These are phyloP conservation scores for Aspergillus niger DNA, from an alignment of 2,329 filamentous ascomycete genomes.

Conservation along the genomic window DNA sequence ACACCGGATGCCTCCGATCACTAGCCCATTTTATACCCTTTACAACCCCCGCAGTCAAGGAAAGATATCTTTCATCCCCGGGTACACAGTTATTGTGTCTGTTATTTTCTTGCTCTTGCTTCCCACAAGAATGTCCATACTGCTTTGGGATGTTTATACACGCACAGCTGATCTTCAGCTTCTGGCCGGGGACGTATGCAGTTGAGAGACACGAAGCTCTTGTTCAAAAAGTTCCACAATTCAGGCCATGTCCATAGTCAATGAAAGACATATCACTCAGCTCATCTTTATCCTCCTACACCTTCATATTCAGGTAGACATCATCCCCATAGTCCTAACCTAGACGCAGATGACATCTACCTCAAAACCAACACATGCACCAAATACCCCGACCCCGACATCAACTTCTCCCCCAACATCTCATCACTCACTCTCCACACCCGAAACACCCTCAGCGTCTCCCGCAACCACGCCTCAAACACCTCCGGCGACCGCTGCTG, in stretches of 20 bases:
- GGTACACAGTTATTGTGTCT: neutral
- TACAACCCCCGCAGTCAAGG: neutral
- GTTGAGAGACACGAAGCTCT: too few relatives aligned
- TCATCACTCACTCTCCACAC: conserved; percentile 75
- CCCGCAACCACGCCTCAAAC: conserved; percentile 76
- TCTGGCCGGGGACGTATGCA: neutral
- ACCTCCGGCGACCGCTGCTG: conserved; percentile 84
- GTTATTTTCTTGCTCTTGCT: neutral
- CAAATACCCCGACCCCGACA: conserved; percentile 71
- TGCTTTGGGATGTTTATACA: neutral
- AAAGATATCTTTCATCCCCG: neutral
- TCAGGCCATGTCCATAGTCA: neutral
- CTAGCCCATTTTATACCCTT: neutral
- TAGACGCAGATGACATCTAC: neutral
- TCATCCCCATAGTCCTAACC: too few relatives aligned
- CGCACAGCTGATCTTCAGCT: neutral
- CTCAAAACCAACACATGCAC: conserved; percentile 74
- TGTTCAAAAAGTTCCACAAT: neutral
- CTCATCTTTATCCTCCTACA: neutral
- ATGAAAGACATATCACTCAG: neutral
- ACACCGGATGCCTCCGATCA: neutral
- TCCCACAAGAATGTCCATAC: conserved; percentile 8
- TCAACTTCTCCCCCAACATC: conserved; percentile 61
- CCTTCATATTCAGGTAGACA: neutral
- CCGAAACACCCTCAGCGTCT: conserved; percentile 67